These are phyloP conservation scores for Pythium biforme DNA, from an alignment of 352 stramenopile genomes.

Conservation along the genomic window DNA sequence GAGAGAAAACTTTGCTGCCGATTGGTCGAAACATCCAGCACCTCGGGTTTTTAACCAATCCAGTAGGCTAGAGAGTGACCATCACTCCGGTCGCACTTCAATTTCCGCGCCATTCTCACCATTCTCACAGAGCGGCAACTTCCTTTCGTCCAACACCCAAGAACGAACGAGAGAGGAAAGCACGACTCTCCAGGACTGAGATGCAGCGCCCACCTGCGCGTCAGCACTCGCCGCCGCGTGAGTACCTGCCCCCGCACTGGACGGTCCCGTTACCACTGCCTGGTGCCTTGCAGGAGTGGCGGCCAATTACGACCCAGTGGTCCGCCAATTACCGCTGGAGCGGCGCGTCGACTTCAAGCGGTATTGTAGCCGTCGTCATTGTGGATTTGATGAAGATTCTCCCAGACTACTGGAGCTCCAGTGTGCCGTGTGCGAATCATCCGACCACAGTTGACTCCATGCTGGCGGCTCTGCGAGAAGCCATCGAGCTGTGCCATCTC, in stretches of 20 bases:
- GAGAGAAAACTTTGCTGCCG: too few relatives aligned
- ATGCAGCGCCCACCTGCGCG: not conserved
- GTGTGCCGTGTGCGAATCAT: not conserved
- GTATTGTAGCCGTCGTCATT: not conserved
- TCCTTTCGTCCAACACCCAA: not conserved
- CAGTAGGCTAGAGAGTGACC: too few relatives aligned
- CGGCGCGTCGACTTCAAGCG: not conserved
- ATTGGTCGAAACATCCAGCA: not conserved
- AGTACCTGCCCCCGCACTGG: not conserved
- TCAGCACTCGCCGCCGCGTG: not conserved
- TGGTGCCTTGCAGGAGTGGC: not conserved
- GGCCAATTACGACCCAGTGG: not conserved
- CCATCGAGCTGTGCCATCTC: slow-evolving; percentile 1
- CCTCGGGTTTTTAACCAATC: not conserved
- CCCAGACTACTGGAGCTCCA: not conserved
- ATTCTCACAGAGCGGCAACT: not conserved
- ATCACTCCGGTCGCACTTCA: slow-evolving; percentile 17
- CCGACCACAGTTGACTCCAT: not conserved
- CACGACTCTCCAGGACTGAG: not conserved
- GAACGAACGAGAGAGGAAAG: not conserved
- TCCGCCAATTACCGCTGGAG: not conserved
- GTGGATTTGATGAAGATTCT: not conserved
- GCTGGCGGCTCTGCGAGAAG: not conserved
- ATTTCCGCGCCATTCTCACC: not conserved
- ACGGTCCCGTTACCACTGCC: not conserved